Evolutionary conservation across 2,329 filamentous ascomycete genomes (phyloP).

Genomic region (Diaporthe citriasiana): DNA sequence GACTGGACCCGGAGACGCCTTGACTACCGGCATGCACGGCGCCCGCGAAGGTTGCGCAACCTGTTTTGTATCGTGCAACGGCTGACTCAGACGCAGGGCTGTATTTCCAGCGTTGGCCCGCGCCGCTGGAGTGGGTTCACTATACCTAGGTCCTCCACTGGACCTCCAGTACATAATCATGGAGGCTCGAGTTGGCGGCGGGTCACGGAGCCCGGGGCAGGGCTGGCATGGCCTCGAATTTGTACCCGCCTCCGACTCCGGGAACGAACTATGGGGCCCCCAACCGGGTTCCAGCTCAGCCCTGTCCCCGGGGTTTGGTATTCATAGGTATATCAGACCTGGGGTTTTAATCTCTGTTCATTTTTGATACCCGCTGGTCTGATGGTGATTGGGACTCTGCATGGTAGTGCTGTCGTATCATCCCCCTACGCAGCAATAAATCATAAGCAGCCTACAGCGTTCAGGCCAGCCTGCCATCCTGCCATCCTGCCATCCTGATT

Average conservation of each 20-base stretch:
- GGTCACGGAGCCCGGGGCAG: slow-evolving; percentile 22
- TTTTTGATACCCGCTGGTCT: background rate
- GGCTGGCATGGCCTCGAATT: slow-evolving; percentile 10
- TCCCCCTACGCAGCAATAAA: background rate
- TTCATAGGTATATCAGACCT: background rate
- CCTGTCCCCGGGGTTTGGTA: background rate
- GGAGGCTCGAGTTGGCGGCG: slow-evolving; percentile 14
- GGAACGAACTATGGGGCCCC: background rate
- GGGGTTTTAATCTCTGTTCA: background rate
- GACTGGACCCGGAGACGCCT: background rate
- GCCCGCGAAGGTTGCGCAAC: background rate
- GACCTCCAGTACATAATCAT: background rate
- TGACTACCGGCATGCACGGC: background rate
- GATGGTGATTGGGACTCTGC: background rate
- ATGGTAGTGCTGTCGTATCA: background rate
- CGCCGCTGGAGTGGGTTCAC: background rate
- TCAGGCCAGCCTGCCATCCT: no score
- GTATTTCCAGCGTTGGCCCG: slow-evolving; percentile 4
- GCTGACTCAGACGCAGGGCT: slow-evolving; percentile 25
- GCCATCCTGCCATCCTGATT: no score
- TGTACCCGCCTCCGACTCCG: slow-evolving; percentile 27
- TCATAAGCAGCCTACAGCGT: background rate
- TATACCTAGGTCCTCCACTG: no score
- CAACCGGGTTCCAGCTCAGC: slow-evolving; percentile 5
- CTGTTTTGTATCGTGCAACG: background rate